These are phyloP conservation scores for Pestalotiopsis fici DNA, from an alignment of 2,329 filamentous ascomycete genomes.

Conservation along the genomic window DNA sequence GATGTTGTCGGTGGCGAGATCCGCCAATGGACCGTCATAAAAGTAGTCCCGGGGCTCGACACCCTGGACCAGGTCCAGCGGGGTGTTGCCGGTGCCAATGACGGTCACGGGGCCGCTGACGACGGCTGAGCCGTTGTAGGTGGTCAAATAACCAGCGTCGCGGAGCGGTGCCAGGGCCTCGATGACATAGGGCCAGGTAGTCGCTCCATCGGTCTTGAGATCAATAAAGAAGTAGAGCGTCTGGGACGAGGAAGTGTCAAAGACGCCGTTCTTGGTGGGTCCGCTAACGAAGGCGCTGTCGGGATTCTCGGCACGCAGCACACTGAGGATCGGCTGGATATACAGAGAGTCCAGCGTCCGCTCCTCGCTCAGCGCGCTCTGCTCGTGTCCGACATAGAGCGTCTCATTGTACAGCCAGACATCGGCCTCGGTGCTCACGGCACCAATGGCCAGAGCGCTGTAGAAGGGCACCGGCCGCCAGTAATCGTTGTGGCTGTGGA, in stretches of 20 bases:
- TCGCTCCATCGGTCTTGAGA: constrained; percentile 57
- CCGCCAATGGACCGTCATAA: constrained; percentile 45
- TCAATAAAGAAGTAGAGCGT: constrained; percentile 65
- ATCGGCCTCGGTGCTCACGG: constrained; percentile 66
- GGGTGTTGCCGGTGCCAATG: constrained; percentile 64
- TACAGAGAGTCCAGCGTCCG: constrained; percentile 63
- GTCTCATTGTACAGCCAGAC: constrained; percentile 58
- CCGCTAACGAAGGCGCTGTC: constrained; percentile 38
- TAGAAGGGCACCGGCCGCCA: constrained; percentile 61
- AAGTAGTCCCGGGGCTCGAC: constrained; percentile 60
- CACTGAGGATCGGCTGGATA: constrained; percentile 59
- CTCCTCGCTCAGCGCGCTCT: constrained; percentile 47
- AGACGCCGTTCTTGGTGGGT: constrained; percentile 51
- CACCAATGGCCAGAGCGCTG: constrained; percentile 57
- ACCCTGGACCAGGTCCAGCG: constrained; percentile 51
- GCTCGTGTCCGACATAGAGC: constrained; percentile 64
- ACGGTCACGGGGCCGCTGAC: constrained; percentile 61
- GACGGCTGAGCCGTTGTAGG: constrained; percentile 47
- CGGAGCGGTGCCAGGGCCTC: constrained; percentile 58
- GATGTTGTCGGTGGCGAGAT: constrained; percentile 23
- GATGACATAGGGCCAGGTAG: constrained; percentile 52
- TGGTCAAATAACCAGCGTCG: constrained; percentile 53
- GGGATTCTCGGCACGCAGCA: constrained; percentile 55
- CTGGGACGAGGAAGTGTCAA: constrained; percentile 46
- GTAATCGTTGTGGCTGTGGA: constrained; percentile 71